Conservation (phyloP, 768 basidiomycete genomes). For the Fomitopsis pulvina region DNA sequence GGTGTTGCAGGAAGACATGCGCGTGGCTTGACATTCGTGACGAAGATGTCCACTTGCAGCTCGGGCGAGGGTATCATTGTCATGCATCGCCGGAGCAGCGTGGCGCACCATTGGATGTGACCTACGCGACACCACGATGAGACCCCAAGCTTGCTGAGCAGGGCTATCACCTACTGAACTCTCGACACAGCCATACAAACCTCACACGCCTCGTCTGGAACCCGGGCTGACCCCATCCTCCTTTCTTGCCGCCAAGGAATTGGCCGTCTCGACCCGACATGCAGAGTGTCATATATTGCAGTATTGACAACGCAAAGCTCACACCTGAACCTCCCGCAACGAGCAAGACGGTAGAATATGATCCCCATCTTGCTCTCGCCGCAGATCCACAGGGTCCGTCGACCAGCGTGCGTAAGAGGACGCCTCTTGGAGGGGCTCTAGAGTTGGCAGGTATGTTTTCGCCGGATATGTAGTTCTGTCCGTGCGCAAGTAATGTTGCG, state of each 20-base stretch:
- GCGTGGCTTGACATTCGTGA: slow-evolving; percentile 48
- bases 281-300: slow-evolving; percentile 57
- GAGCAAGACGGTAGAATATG: slow-evolving; percentile 53
- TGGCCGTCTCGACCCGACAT: slow-evolving; percentile 49
- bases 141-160: background rate
- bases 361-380: slow-evolving; percentile 49
- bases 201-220: slow-evolving; percentile 49
- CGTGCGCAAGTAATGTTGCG: slow-evolving; percentile 25
- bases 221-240: slow-evolving; percentile 35
- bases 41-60: slow-evolving; percentile 68
- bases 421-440: slow-evolving; percentile 35
- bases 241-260: slow-evolving; percentile 38
- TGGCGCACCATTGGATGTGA: slow-evolving; percentile 73
- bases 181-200: slow-evolving; percentile 73
- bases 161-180: slow-evolving; percentile 48
- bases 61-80: slow-evolving; percentile 39
- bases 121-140: slow-evolving; percentile 30
- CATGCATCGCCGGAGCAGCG: slow-evolving; percentile 55
- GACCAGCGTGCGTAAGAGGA: slow-evolving; percentile 49
- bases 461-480: slow-evolving; percentile 19
- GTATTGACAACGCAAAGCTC: slow-evolving; percentile 59
- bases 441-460: slow-evolving; percentile 27
- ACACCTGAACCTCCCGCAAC: slow-evolving; percentile 72
- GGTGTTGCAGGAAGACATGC: background rate
- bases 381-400: slow-evolving; percentile 71